These are phyloP conservation scores for Exophiala oligosperma DNA, from an alignment of 2,329 filamentous ascomycete species.

Conservation along the genomic window DNA sequence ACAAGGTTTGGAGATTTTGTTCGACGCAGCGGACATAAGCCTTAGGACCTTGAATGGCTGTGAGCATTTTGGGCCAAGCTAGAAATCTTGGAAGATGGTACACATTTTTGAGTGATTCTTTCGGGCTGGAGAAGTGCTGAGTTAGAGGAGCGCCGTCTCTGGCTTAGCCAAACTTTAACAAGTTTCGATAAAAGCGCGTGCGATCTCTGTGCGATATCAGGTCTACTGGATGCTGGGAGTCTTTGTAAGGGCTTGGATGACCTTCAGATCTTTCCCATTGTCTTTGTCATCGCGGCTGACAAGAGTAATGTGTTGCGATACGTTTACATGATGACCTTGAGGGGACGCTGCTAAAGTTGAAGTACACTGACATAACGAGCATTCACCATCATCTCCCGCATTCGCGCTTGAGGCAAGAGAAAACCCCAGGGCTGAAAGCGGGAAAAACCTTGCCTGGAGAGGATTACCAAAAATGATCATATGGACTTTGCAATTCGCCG, in stretches of 20 bases:
- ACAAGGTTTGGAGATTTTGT: background rate
- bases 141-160: background rate
- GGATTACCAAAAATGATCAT: background rate
- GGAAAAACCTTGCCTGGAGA: slow-evolving; percentile 11
- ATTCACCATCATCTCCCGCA: background rate
- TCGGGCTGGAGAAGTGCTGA: background rate
- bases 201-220: no score
- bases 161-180: no score
- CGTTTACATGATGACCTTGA: no score
- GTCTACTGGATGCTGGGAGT: no score
- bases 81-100: background rate
- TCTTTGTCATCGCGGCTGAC: no score
- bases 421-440: background rate
- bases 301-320: no score
- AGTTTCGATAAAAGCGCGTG: no score
- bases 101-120: background rate
- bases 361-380: no score
- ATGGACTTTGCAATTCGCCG: no score
- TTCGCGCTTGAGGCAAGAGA: slow-evolving; percentile 7
- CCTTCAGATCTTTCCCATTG: no score
- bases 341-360: no score
- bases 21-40: background rate
- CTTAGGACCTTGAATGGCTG: background rate
- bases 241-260: no score
- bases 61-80: background rate